Evolutionary conservation across 2,329 filamentous ascomycete genomes (phyloP).

Genomic region (Tolypocladium ophioglossoides): DNA sequence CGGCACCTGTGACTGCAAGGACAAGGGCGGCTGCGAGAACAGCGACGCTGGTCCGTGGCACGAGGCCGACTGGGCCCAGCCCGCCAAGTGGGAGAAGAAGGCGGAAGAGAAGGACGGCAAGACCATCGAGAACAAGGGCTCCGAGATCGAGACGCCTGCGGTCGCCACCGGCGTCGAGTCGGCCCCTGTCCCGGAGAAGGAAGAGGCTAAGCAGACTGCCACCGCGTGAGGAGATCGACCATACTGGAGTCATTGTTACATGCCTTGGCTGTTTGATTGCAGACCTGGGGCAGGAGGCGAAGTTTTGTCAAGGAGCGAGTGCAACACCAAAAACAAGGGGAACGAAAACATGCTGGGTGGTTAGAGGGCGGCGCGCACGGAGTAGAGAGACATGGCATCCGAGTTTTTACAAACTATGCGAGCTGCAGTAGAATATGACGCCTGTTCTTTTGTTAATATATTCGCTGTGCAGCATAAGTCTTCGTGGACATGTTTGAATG

Average conservation of each 20-base stretch:
- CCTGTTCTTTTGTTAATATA: background rate
- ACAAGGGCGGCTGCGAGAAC: conserved; percentile 69
- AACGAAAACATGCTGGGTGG: background rate
- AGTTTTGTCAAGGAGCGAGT: background rate
- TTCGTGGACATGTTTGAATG: too few relatives aligned
- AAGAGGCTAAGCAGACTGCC: conserved; percentile 19
- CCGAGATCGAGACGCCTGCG: conserved; percentile 23
- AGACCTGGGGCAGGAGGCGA: background rate
- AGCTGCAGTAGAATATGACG: background rate
- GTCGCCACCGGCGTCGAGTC: conserved; percentile 18
- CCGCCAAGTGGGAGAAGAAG: conserved; percentile 53
- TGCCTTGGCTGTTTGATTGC: background rate
- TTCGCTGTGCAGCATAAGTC: background rate
- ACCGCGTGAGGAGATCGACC: conserved; percentile 2
- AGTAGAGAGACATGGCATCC: background rate
- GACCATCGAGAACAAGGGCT: conserved; percentile 28
- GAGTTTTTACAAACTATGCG: background rate
- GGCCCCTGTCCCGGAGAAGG: conserved; percentile 20
- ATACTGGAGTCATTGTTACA: background rate
- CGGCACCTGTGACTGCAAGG: conserved; percentile 69
- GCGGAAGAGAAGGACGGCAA: conserved; percentile 24
- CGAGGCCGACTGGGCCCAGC: conserved; percentile 55
- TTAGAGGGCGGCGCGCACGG: background rate
- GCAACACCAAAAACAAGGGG: background rate
- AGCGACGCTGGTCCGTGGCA: conserved; percentile 90